Evolutionary conservation across 176 grass and related monocot genomes (phyloP), one percentile per base, ranked within the genome.

Genomic region (Ampelocalamus luodianensis): DNA sequence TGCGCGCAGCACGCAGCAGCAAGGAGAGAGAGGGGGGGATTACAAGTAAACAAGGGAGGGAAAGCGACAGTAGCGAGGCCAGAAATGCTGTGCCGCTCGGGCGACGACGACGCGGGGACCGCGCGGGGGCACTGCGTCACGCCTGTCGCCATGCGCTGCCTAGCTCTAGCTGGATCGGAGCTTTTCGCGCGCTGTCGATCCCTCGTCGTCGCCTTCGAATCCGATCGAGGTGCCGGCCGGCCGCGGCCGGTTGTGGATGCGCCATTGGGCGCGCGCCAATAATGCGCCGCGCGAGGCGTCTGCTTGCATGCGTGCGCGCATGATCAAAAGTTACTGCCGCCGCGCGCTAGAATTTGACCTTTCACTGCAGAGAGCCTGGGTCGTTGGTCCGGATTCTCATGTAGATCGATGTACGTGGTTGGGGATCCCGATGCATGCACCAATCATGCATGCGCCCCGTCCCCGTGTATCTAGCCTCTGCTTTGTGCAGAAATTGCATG

Each of bases 51-150:
- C 42, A 40, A 74, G 26, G 48, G 53, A 71, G 43, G 61, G 75
- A 79, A 89, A 56, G 75, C 87, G 68, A 89, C 87, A 81, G 51
- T 34, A 76, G 64, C 51, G 42, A 65, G 63, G 48, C 59, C 42
- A 54, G 72, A 61, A 66, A 90, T 68, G 89, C 60, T 40, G 84
- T 53, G 74, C 63, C 71, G 69, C 49, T 37, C 50, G 45, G 40
- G 8, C 49, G 60, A 76, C 64, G 72, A 71, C 78, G 88, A 90
- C 71, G 75, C 74, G 79, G 73, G 80, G 51, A 48, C 74, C 61
- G 64, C 79, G 71, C 48, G 29, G 39, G 55, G 60, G 24, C 75
- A 55, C 48, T 34, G 77, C 88, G 77, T 54, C 83, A 81, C 61
- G 29, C 49, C 5, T 76, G 88, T 89, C 77, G 77, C 53, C 62